Base-by-base conservation (phyloP, 1,284 basidiomycete species). In the Malassezia equina region DNA sequence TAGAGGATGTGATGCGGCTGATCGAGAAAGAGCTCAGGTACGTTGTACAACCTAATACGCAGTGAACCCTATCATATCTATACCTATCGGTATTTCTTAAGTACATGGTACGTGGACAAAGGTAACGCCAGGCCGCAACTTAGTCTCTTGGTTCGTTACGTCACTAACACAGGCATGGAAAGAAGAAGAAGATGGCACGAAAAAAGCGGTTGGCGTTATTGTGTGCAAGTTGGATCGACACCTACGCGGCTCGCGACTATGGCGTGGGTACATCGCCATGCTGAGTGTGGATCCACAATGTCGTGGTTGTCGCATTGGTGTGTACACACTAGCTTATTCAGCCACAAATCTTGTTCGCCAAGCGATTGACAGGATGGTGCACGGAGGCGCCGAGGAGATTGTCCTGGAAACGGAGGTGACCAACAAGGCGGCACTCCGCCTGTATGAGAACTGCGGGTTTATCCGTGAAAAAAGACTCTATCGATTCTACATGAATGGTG, bases 241-340 rank as follows among this genome's bases (percentile, higher is more conserved):
- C 76, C 48, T 66, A 23, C 80, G 80, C 58, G 67, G 72, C 6
- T 61, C 65, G 11, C 78, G 80, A 3, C 79, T 83, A 4, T 87
- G 89, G 76, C 78, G 93, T 66, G 93, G 93, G 4, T 98, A 98
- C 73, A 94, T 98, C 58, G 93, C 90, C 27, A 98, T 99, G 94
- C 81, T 99, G 51, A 67, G 64, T 41, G 64, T 74, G 8, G 53
- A 62, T 8, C 34, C 56, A 1, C 29, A 41, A 2, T 65, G 60
- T 57, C 51, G 72, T 0, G 59, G 66, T 0, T 81, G 83, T 43
- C 90, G 93, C 13, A 91, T 96, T 74, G 90, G 90, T 90, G 71
- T 71, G 83, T 81, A 19, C 15, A 8, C 15, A 1, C 21, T 9
- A 6, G n/a, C 50, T 40, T 19, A 43, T 12, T 8, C 32, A 58